These are phyloP conservation scores for Peronospora farinosa DNA, from an alignment of 352 stramenopile genomes.

Conservation along the genomic window DNA sequence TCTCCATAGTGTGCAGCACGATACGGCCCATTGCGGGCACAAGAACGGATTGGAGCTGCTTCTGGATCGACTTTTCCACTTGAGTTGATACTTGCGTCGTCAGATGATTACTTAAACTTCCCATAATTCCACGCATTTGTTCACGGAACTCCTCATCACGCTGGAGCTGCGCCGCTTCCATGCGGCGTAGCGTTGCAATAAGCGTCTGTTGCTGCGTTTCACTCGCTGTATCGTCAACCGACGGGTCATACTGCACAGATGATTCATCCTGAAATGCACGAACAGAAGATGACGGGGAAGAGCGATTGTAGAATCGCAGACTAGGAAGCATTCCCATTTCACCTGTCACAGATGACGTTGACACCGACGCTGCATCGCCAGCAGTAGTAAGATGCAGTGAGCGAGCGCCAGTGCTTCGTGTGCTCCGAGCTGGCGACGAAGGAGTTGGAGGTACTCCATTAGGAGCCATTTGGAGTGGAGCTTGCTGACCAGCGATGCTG, in stretches of 20 bases:
- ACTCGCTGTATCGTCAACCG: slow-evolving; percentile 56
- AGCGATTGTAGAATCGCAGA: slow-evolving; percentile 60
- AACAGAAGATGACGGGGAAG: slow-evolving; percentile 74
- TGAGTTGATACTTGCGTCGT: slow-evolving; percentile 54
- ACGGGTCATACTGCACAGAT: slow-evolving; percentile 61
- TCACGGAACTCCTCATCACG: slow-evolving; percentile 69
- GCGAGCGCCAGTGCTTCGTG: slow-evolving; percentile 27
- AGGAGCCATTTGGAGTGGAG: slow-evolving; percentile 11
- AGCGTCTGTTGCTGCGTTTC: slow-evolving; percentile 53
- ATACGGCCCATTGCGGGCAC: slow-evolving; percentile 82
- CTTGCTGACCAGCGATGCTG: slow-evolving; percentile 26
- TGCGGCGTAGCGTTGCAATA: slow-evolving; percentile 53
- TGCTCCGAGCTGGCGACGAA: slow-evolving; percentile 33
- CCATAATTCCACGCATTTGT: slow-evolving; percentile 56
- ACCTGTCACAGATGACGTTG: slow-evolving; percentile 40
- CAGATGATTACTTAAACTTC: slow-evolving; percentile 50
- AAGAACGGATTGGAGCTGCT: slow-evolving; percentile 75
- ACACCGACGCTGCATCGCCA: slow-evolving; percentile 37
- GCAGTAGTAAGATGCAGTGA: slow-evolving; percentile 30
- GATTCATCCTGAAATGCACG: slow-evolving; percentile 73
- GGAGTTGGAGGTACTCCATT: slow-evolving; percentile 24
- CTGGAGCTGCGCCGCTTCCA: slow-evolving; percentile 62
- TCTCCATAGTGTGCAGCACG: slow-evolving; percentile 84
- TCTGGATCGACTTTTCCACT: slow-evolving; percentile 79
- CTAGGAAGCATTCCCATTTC: slow-evolving; percentile 45